Conservation (phyloP, 2,329 filamentous ascomycete species). For the Rhytidhysteron rufulum region DNA sequence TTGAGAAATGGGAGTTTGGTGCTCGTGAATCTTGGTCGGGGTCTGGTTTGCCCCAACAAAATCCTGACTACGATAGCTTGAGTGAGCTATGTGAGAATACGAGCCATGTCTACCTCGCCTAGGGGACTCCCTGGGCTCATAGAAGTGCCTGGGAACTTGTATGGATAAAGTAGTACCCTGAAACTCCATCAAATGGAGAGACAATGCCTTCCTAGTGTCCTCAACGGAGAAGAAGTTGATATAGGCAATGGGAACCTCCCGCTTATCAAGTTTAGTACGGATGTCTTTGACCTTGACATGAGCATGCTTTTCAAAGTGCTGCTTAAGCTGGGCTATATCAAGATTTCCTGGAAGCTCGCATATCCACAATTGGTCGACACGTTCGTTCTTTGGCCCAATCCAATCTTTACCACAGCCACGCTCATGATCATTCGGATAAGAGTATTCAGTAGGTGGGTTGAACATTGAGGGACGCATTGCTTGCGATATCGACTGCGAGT, state of each 20-base stretch:
- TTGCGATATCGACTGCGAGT: background rate
- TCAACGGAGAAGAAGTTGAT: background rate
- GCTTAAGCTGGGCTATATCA: conserved; percentile 9
- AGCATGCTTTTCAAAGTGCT: conserved; percentile 14
- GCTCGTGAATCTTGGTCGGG: background rate
- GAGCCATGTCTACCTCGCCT: background rate
- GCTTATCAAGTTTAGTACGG: background rate
- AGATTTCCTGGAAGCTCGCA: conserved; percentile 17
- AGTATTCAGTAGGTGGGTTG: conserved; percentile 10
- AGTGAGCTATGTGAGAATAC: background rate
- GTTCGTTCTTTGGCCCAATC: conserved; percentile 27
- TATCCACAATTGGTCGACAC: conserved; percentile 24
- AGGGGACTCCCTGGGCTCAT: background rate
- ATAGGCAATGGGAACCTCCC: background rate
- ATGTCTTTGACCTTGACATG: conserved; percentile 6
- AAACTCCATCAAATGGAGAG: background rate
- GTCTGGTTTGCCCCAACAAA: background rate
- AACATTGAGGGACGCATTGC: background rate
- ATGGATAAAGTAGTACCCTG: background rate
- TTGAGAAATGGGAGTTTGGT: background rate
- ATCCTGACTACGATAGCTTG: background rate
- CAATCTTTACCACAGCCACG: conserved; percentile 22
- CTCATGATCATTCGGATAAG: conserved; percentile 9
- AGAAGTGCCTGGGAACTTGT: background rate
- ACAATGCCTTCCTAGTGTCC: background rate